Evolutionary conservation across 169 alveolate genomes (phyloP).

Genomic region (Besnoitia besnoiti): DNA sequence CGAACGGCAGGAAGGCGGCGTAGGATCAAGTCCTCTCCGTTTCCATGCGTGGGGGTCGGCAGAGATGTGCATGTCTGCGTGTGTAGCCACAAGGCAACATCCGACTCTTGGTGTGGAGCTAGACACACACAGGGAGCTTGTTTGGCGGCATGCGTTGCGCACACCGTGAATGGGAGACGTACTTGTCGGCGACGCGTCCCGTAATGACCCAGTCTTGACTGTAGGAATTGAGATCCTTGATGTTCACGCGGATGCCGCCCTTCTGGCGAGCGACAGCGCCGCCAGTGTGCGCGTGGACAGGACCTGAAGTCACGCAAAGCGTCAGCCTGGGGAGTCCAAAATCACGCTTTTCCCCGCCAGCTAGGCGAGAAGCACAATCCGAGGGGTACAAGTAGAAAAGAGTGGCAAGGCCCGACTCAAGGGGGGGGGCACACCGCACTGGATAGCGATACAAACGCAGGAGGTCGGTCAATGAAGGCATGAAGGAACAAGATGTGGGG

Average conservation of each 20-base stretch:
- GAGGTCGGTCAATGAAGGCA: too few species aligned
- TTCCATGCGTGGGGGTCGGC: not conserved
- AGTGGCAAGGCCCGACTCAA: too few species aligned
- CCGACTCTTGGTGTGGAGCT: too few species aligned
- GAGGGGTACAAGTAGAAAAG: too few species aligned
- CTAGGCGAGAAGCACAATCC: too few species aligned
- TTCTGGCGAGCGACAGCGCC: conserved; percentile 32
- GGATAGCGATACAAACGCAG: too few species aligned
- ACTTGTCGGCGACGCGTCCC: conserved; percentile 44
- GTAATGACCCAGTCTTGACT: conserved; percentile 14
- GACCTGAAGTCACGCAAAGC: not conserved
- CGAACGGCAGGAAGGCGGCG: not conserved
- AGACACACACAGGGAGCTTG: too few species aligned
- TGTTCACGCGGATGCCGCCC: not conserved
- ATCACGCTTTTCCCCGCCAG: too few species aligned
- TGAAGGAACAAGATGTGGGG: too few species aligned
- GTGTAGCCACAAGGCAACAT: not conserved
- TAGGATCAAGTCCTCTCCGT: not conserved
- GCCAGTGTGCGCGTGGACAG: not conserved
- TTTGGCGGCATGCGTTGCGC: too few species aligned
- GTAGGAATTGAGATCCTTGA: conserved; percentile 29
- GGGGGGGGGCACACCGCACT: too few species aligned
- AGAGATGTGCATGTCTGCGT: not conserved
- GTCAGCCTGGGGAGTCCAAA: too few species aligned
- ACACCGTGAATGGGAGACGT: not conserved